Conservation (phyloP, 2,329 filamentous ascomycete genomes). For the Aspergillus spinulosporus region DNA sequence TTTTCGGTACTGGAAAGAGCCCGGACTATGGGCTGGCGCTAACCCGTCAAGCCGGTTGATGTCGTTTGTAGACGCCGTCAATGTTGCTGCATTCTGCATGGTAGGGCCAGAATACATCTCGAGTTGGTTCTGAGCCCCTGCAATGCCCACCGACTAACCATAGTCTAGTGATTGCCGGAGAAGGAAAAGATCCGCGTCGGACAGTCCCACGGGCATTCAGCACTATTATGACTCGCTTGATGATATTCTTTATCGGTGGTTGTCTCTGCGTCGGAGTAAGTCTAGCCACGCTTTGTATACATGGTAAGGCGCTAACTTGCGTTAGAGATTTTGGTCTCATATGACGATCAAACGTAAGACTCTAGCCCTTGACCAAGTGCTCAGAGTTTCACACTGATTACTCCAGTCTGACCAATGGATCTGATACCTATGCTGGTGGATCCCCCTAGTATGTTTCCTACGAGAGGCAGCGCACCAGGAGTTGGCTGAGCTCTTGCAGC, state of each 20-base stretch:
- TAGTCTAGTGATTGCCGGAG: slow-evolving; percentile 1
- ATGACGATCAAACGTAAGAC: slow-evolving; percentile 2
- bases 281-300: too few relatives aligned
- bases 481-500: not conserved
- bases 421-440: slow-evolving; percentile 6
- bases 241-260: slow-evolving; percentile 9
- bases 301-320: not conserved
- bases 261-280: slow-evolving; percentile 6
- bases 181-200: slow-evolving; percentile 1
- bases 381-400: not conserved
- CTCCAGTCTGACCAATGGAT: slow-evolving; percentile 1
- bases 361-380: not conserved
- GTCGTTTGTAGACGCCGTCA: slow-evolving; percentile 7
- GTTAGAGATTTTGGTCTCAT: slow-evolving; percentile 4
- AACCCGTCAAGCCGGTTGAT: not conserved
- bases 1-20: slow-evolving; percentile 5
- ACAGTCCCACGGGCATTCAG: not conserved
- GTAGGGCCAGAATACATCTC: slow-evolving; percentile 11
- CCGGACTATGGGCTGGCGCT: not conserved
- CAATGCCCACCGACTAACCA: not conserved
- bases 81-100: slow-evolving; percentile 6
- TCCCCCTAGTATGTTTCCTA: not conserved
- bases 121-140: not conserved
- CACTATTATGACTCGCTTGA: slow-evolving; percentile 5
- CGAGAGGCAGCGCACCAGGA: not conserved